These are phyloP conservation scores for Lasiosphaeria ovina DNA, from an alignment of 495 filamentous ascomycete genomes.

Conservation along the genomic window DNA sequence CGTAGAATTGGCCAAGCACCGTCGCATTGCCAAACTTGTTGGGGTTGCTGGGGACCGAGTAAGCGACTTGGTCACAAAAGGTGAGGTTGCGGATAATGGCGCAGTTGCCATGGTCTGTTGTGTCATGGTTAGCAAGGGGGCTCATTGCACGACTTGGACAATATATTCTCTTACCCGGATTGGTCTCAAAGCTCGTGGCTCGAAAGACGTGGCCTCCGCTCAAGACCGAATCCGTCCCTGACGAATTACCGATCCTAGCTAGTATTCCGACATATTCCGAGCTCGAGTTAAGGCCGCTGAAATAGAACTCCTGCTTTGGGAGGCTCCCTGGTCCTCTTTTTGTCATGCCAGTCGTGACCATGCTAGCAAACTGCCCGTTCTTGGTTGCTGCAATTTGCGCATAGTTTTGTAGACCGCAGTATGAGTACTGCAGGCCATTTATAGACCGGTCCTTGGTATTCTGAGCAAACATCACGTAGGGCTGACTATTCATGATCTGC, in stretches of 20 bases:
- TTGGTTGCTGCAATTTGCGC: conserved; percentile 61
- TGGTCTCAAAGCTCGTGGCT: conserved; percentile 68
- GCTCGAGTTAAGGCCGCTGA: conserved; percentile 67
- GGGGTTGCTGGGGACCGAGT: conserved; percentile 83
- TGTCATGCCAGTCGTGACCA: conserved; percentile 65
- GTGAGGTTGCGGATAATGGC: conserved; percentile 76
- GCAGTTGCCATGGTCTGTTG: conserved; percentile 58
- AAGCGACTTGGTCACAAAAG: conserved; percentile 83
- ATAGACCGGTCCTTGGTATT: conserved; percentile 57
- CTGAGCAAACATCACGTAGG: conserved; percentile 78
- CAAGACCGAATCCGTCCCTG: conserved; percentile 48
- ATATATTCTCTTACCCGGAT: conserved; percentile 57
- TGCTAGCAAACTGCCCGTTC: conserved; percentile 36
- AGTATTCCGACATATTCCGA: conserved; percentile 70
- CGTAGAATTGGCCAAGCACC: conserved; percentile 64
- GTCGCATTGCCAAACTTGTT: conserved; percentile 45
- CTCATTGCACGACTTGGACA: no score
- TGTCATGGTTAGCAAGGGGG: background rate
- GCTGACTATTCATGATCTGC: conserved; percentile 58
- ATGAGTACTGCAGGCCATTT: conserved; percentile 68
- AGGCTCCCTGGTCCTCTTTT: conserved; percentile 56
- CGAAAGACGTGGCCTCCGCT: conserved; percentile 72
- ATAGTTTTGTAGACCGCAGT: conserved; percentile 64
- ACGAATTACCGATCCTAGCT: conserved; percentile 50
- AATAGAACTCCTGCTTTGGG: conserved; percentile 83